A percentile compares a stretch with the other conserved stretches of the same genome.
Conservation (phyloP, 2,329 filamentous ascomycete species). For the Passalora sequoiae region DNA sequence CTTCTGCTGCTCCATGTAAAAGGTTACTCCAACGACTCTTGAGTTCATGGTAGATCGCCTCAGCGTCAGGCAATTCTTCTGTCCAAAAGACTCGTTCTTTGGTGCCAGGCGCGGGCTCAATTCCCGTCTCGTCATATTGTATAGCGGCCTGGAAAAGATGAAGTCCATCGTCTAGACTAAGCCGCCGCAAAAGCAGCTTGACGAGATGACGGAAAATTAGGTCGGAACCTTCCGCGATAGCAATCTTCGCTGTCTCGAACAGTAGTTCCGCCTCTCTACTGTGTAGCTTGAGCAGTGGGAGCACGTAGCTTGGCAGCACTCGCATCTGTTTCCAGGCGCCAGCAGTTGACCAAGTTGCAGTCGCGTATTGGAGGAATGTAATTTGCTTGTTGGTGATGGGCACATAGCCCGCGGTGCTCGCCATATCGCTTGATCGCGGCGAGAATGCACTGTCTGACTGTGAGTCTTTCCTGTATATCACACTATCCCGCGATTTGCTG, state of each 20-base stretch:
- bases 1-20: neutral
- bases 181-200: neutral
- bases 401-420: slow-evolving; percentile 2
- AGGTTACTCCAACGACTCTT: slow-evolving; percentile 4
- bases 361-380: slow-evolving; percentile 3
- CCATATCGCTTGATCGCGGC: slow-evolving; percentile 2
- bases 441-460: slow-evolving; percentile 4
- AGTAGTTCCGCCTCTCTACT: slow-evolving; percentile 1
- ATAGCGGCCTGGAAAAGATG: slow-evolving; percentile 7
- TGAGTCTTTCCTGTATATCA: slow-evolving; percentile 1
- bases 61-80: slow-evolving; percentile 2
- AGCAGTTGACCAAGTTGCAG: neutral
- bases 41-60: slow-evolving; percentile 6
- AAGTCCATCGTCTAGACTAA: slow-evolving; percentile 4
- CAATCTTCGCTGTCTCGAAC: slow-evolving; percentile 7
- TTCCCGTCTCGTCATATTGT: slow-evolving; percentile 3
- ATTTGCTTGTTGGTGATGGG: slow-evolving; percentile 5
- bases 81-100: slow-evolving; percentile 6
- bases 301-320: neutral
- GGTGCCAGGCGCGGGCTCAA: slow-evolving; percentile 1
- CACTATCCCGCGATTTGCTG: neutral
- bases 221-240: slow-evolving; percentile 4
- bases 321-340: slow-evolving; percentile 3
- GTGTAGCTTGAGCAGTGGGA: slow-evolving; percentile 1
- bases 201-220: slow-evolving; percentile 6